phyloP scores from a whole-genome alignment of 225 moss, liverwort and hornwort species.

The Neckera pumila region DNA sequence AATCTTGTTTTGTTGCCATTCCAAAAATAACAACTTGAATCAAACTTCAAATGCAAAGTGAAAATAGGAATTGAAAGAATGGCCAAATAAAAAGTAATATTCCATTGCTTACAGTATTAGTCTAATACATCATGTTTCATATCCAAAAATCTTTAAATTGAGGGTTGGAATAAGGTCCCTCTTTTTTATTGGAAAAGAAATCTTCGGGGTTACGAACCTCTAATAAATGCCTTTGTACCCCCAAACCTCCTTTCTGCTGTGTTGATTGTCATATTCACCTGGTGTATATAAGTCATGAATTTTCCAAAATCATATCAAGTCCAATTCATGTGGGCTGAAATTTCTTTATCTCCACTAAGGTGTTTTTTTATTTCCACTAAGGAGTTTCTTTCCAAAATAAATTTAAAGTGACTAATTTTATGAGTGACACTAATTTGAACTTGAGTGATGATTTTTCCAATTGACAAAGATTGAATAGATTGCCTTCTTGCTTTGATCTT shows the following conservation, averaged over 20 bases:
- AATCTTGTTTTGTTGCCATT: not conserved
- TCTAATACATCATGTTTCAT: not conserved
- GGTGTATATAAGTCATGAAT: accelerated
- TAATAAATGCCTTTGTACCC: accelerated
- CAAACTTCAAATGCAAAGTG: not conserved
- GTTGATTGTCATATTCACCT: too few species aligned
- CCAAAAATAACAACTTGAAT: not conserved
- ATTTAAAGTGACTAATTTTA: too few species aligned
- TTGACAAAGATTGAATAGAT: too few species aligned
- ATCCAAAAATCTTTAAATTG: accelerated
- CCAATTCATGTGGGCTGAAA: accelerated
- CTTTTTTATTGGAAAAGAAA: accelerated
- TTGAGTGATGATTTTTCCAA: not conserved
- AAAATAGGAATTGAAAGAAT: not conserved
- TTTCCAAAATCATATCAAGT: too few species aligned
- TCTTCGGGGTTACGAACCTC: too few species aligned
- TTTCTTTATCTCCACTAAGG: accelerated
- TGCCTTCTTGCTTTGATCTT: not conserved
- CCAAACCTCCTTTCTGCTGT: not conserved
- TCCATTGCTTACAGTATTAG: too few species aligned
- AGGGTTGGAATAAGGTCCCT: accelerated
- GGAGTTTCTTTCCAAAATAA: too few species aligned
- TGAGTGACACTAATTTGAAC: accelerated
- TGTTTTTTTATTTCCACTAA: accelerated
- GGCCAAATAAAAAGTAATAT: accelerated